These are phyloP conservation scores for Botryotinia convoluta DNA, from an alignment of 2,329 filamentous ascomycete genomes.

Conservation along the genomic window DNA sequence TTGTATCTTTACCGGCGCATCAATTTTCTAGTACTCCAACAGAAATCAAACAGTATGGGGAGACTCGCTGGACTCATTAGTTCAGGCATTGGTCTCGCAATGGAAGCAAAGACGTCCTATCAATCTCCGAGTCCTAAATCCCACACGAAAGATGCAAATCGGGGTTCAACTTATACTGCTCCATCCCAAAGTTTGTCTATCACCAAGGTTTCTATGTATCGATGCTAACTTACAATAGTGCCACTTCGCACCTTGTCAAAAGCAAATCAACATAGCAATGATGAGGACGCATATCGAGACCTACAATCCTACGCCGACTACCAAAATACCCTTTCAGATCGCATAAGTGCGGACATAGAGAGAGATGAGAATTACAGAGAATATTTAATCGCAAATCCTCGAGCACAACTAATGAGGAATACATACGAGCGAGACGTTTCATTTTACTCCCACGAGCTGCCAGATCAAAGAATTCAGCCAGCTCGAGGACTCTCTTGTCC, in stretches of 20 bases:
- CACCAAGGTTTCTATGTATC: not conserved
- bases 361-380: constrained; percentile 4
- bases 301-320: constrained; percentile 16
- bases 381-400: not conserved
- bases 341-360: not conserved
- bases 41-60: not conserved
- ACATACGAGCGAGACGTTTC: not conserved
- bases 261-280: not conserved
- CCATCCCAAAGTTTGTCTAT: not conserved
- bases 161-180: not conserved
- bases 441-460: constrained; percentile 8
- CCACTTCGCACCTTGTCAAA: not conserved
- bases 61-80: constrained; percentile 11
- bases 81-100: constrained; percentile 18
- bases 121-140: constrained; percentile 1
- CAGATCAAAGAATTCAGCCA: not conserved
- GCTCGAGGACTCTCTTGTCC: constrained; percentile 37
- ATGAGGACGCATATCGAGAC: constrained; percentile 6
- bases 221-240: not conserved
- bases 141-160: not conserved
- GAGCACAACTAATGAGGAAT: no score
- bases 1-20: not conserved
- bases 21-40: not conserved
- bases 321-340: constrained; percentile 1
- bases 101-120: constrained; percentile 9